A percentile compares a stretch with the other conserved stretches of the same genome.
These are phyloP conservation scores for Chondrostereum purpureum DNA, from an alignment of 1,284 basidiomycete genomes.

Conservation along the genomic window DNA sequence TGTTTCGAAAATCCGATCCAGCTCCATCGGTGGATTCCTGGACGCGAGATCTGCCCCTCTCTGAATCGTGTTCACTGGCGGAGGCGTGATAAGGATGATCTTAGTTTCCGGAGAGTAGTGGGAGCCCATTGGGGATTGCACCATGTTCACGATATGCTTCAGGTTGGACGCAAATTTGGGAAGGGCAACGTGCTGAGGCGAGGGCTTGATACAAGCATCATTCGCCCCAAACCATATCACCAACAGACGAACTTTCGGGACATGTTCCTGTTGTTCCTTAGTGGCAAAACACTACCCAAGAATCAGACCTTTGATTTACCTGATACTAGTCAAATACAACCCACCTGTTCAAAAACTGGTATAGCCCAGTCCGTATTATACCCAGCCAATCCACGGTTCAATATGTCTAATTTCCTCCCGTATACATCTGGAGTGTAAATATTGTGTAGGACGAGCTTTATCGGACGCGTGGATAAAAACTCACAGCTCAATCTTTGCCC, in stretches of 20 bases:
- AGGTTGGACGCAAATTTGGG: conserved; percentile 65
- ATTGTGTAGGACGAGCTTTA: no score
- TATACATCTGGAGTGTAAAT: conserved; percentile 53
- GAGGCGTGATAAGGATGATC: conserved; percentile 78
- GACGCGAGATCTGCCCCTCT: conserved; percentile 40
- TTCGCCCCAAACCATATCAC: conserved; percentile 90
- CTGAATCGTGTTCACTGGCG: conserved; percentile 68
- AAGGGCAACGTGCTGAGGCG: conserved; percentile 66
- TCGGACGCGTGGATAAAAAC: conserved; percentile 14
- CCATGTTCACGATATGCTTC: conserved; percentile 50
- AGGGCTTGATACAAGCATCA: conserved; percentile 61
- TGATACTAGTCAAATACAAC: conserved; percentile 13
- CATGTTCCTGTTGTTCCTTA: conserved; percentile 38
- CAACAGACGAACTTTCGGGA: conserved; percentile 64
- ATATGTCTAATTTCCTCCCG: conserved; percentile 70
- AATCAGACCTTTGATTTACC: neutral
- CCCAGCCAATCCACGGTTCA: conserved; percentile 76
- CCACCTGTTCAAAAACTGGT: conserved; percentile 70
- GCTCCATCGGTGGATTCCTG: conserved; percentile 35
- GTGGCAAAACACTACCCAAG: conserved; percentile 46
- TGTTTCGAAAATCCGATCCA: conserved; percentile 55
- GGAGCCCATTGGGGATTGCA: conserved; percentile 54
- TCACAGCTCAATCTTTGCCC: conserved; percentile 57
- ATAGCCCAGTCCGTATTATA: conserved; percentile 84
- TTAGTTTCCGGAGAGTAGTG: conserved; percentile 71